Base-by-base conservation (phyloP, 305 asterid species). In the Solanum aculeatissimum region DNA sequence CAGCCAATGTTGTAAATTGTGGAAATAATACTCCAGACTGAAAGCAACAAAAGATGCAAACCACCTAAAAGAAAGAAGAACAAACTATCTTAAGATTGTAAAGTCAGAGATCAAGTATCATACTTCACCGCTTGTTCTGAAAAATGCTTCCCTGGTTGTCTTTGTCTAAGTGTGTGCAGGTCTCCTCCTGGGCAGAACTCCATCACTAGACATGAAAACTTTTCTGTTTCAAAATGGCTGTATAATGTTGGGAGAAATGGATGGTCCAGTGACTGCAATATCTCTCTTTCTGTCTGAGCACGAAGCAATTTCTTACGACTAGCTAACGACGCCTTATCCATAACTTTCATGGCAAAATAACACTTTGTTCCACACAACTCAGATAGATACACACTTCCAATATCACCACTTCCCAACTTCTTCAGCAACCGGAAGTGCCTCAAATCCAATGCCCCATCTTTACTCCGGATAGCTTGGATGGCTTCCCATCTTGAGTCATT, bases 161-260 rank as follows among this genome's bases (percentile, higher is more conserved):
- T 93, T 85, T 96, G 99, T 75, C 99, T 85, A 45, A 96, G 98
- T 1, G 98, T 90, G 91, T 96, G 99, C 93, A 96, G 87, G 84
- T 96, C 99, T 10, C 99, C 99, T n/a, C 99, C 99, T 0, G 98
- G 98, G 80, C 99, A 96, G 88, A 94, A 95, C 92, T 96, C 99
- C 99, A 96, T 96, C 58, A 96, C 97, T 85, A 96, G 90, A 87
- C 99, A 96, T 8, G 98, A 96, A 84, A 96, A 96, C 75, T 92
- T 96, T 40, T 94, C 99, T 4, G 99, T 93, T 82, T 96, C 98
- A 53, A 96, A 96, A 90, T 96, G 98, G 42, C 97, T 88, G 85
- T 96, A 96, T 80, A 96, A 83, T 12, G 97, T 90, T 10, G 99
- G 99, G 80, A 96, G 97, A 84, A 96, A 96, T 4, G 99, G 99